Evolutionary conservation across 306 rosid genomes (phyloP).

Genomic region (Casuarina equisetifolia): DNA sequence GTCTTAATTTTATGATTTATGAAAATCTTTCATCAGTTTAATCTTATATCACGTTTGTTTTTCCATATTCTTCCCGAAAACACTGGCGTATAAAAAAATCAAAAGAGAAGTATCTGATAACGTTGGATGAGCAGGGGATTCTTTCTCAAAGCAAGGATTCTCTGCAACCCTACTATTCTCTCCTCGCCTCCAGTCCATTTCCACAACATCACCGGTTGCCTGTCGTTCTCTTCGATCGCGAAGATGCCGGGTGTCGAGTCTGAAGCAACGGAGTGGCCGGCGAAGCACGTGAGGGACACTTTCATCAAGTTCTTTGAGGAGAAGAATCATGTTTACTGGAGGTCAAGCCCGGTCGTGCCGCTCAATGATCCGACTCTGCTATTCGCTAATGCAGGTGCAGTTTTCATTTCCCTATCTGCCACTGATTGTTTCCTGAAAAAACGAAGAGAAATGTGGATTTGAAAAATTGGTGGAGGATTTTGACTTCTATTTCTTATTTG

Average conservation of each 20-base stretch:
- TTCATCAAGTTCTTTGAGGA: conserved; percentile 52
- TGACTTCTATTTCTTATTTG: no score
- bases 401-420: not conserved
- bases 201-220: not conserved
- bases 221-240: not conserved
- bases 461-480: not conserved
- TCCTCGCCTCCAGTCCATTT: not conserved
- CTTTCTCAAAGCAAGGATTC: not conserved
- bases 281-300: conserved; percentile 44
- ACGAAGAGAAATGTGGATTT: not conserved
- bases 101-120: not conserved
- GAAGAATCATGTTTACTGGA: conserved; percentile 54
- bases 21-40: no score
- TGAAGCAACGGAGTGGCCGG: conserved; percentile 46
- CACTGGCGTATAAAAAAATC: no score
- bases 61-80: no score
- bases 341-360: conserved; percentile 92
- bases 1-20: no score
- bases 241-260: not conserved
- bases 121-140: not conserved
- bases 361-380: conserved; percentile 87
- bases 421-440: not conserved
- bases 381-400: conserved; percentile 82
- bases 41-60: no score
- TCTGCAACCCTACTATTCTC: not conserved